Percentiles rank a stretch among this genome's conserved stretches.
phyloP scores from a whole-genome alignment of 306 rosid species.

The Psophocarpus tetragonolobus region DNA sequence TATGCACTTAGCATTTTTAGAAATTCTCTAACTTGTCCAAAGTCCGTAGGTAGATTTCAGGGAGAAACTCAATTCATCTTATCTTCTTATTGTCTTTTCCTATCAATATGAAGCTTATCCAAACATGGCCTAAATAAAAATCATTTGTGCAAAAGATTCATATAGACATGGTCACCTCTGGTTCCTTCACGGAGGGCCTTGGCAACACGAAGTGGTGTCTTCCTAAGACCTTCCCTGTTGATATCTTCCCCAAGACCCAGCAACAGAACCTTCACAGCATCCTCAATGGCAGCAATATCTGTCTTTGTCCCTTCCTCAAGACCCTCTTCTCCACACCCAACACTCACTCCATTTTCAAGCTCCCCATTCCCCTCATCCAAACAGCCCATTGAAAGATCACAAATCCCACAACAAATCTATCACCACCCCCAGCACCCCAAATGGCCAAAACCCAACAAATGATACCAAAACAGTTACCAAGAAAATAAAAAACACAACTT shows the following conservation, averaged over 20 bases:
- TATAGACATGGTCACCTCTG: slow-evolving; percentile 56
- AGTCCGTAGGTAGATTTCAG: not conserved
- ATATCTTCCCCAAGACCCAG: slow-evolving; percentile 80
- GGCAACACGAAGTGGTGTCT: slow-evolving; percentile 93
- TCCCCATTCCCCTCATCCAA: slow-evolving; percentile 68
- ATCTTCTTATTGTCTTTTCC: not conserved
- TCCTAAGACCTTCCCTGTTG: slow-evolving; percentile 77
- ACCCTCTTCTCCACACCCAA: slow-evolving; percentile 43
- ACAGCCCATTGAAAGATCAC: slow-evolving; percentile 68
- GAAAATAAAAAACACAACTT: not conserved
- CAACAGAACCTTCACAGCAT: slow-evolving; percentile 78
- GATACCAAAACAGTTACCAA: not conserved
- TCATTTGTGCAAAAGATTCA: not conserved
- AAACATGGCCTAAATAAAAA: not conserved
- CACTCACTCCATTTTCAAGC: slow-evolving; percentile 57
- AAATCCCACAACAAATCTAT: slow-evolving; percentile 12
- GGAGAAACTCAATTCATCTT: not conserved
- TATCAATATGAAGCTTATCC: not conserved
- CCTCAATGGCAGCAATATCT: slow-evolving; percentile 53
- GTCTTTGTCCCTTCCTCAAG: slow-evolving; percentile 49
- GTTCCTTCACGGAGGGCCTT: slow-evolving; percentile 90
- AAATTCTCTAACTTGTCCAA: not conserved
- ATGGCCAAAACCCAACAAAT: not conserved
- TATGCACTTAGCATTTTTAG: too few relatives aligned
- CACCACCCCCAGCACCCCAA: not conserved